Base-by-base conservation (phyloP, 2,329 filamentous ascomycete genomes). In the Aspergillus persii region DNA sequence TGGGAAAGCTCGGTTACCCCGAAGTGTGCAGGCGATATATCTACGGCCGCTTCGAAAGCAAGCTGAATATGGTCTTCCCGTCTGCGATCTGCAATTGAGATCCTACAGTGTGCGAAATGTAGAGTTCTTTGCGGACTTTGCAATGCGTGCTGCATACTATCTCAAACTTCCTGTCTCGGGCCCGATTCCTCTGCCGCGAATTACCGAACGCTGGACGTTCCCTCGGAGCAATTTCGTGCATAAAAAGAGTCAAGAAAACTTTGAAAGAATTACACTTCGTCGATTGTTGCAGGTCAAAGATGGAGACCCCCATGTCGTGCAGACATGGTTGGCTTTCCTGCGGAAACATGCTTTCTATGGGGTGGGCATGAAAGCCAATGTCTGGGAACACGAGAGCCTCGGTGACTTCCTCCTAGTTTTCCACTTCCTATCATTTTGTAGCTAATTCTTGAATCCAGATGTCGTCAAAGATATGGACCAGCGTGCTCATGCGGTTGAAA, bases 211-310 rank as follows among this genome's bases (percentile, higher is more conserved):
- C 69, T 99, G 95, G 95, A 98, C 95, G 0, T 92, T 98, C 2
- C 92, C 92, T 8, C 86, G 87, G 70, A 86, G 86, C 71, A 90
- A 91, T 75, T 99, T 99, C 81, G 91, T 97, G 66, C 91, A 92
- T 82, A 99, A 98, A 80, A 99, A 99, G 80, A 89, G 87, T 41
- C 93, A 99, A 77, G 95, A 99, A 79, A 99, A 99, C 77, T 99
- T 96, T 71, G 94, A 98, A 80, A 85, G 95, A 56, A 88, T 95
- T 61, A 99, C 95, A 1, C 77, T 93, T 69, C 86, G 93, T 56
- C 83, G 95, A 12, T 76, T 97, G 69, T 92, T 99, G 54, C 92
- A 96, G 77, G 95, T 99, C 71, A 89, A 91, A 65, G 95, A 98
- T 71, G 95, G 92, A 0, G 84, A 97, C 70, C 88, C 92, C 0